Conservation (phyloP, 148 eudicot species). For the Rhododendron molle region DNA sequence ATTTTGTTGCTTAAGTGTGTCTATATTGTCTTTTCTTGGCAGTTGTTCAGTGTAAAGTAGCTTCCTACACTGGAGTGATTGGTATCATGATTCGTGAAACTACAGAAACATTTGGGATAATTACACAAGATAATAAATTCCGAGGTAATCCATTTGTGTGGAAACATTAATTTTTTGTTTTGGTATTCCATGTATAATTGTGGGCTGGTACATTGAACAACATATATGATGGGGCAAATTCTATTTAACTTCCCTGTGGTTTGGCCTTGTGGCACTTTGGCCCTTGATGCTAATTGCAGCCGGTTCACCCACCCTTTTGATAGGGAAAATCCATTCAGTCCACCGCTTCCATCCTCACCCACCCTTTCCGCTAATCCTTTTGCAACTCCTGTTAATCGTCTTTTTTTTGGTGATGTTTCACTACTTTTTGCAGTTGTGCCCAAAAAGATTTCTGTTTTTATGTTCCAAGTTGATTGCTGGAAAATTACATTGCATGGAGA, state of each 20-base stretch:
- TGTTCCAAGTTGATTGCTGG: slow-evolving; percentile 80
- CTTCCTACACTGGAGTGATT: slow-evolving; percentile 39
- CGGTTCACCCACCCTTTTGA: neutral
- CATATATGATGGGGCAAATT: neutral
- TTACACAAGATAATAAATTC: slow-evolving; percentile 59
- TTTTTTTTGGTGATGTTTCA: neutral
- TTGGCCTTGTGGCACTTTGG: neutral
- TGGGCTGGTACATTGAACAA: neutral
- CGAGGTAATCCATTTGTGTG: slow-evolving; percentile 32
- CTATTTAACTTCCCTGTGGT: neutral
- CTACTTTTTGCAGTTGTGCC: slow-evolving; percentile 53
- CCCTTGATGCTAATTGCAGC: neutral
- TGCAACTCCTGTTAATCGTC: neutral
- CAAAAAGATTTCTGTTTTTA: slow-evolving; percentile 62
- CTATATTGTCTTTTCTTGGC: slow-evolving; percentile 15
- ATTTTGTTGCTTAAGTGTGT: neutral
- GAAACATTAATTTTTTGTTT: neutral
- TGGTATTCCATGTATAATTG: neutral
- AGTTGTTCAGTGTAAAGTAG: slow-evolving; percentile 61
- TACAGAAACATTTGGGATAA: slow-evolving; percentile 71
- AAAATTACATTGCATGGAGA: slow-evolving; percentile 72
- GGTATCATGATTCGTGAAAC: slow-evolving; percentile 90
- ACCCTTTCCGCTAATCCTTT: neutral
- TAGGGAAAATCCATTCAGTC: neutral
- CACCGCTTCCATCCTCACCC: neutral